Conservation (phyloP, 2,329 filamentous ascomycete species). For the Ophiognomonia clavigignenti-juglandacearum region DNA sequence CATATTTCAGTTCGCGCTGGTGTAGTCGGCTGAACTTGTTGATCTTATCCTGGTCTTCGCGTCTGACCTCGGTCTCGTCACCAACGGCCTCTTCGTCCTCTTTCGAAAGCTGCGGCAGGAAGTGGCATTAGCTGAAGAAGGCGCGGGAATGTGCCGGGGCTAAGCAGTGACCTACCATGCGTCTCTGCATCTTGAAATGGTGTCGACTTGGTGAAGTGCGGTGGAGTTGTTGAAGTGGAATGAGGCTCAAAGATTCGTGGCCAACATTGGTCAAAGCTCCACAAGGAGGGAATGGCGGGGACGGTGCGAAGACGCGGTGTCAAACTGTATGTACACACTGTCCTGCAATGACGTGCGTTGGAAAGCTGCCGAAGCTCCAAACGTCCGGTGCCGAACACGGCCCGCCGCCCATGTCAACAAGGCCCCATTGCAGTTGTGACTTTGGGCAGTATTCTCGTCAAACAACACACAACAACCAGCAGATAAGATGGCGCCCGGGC, state of each 20-base stretch:
- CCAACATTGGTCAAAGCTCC: no score
- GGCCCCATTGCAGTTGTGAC: no score
- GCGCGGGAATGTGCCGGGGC: accelerated
- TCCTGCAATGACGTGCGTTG: slow-evolving; percentile 11
- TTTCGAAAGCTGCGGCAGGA: slow-evolving; percentile 67
- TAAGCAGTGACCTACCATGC: slow-evolving; percentile 47
- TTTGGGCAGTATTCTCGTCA: no score
- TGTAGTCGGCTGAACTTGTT: slow-evolving; percentile 95
- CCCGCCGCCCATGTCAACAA: slow-evolving; percentile 14
- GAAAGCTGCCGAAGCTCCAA: neutral
- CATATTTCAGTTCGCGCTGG: slow-evolving; percentile 72
- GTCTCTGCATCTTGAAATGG: slow-evolving; percentile 49
- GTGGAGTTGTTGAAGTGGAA: neutral
- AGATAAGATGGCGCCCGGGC: slow-evolving; percentile 59
- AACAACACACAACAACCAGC: slow-evolving; percentile 2
- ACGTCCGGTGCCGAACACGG: no score
- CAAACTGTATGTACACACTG: neutral
- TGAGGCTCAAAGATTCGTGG: neutral
- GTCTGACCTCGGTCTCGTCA: slow-evolving; percentile 88
- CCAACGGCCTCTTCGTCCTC: slow-evolving; percentile 78
- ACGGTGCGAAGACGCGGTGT: slow-evolving; percentile 11
- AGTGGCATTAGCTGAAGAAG: slow-evolving; percentile 15
- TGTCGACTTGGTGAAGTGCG: no score
- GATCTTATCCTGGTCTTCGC: slow-evolving; percentile 98
- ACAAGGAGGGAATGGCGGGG: slow-evolving; percentile 10